phyloP scores from a whole-genome alignment of 2,329 filamentous ascomycete species.

The Knoxdaviesia capensis region DNA sequence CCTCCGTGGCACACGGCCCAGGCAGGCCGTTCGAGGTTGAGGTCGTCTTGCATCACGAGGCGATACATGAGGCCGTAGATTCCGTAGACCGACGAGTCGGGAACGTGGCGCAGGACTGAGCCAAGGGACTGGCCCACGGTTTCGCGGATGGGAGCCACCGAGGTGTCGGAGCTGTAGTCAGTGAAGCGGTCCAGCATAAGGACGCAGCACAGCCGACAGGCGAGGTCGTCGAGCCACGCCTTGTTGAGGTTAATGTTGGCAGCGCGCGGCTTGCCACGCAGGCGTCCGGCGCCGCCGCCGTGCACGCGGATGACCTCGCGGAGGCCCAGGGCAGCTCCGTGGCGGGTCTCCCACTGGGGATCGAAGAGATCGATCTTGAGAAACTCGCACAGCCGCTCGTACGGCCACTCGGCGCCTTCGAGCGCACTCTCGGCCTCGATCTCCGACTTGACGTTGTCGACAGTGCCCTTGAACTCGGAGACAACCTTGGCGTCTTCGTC shows the following conservation, averaged over 20 bases:
- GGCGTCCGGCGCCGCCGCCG: conserved; percentile 66
- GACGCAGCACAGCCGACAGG: conserved; percentile 86
- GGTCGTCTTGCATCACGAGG: conserved; percentile 79
- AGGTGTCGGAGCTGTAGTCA: conserved; percentile 94
- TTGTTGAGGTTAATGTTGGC: conserved; percentile 70
- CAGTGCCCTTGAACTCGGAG: conserved; percentile 80
- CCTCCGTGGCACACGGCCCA: conserved; percentile 97
- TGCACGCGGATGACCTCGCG: conserved; percentile 86
- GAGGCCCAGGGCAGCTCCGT: conserved; percentile 88
- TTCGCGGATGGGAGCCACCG: conserved; percentile 87
- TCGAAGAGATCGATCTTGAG: conserved; percentile 89
- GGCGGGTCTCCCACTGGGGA: conserved; percentile 80
- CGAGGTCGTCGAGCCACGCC: conserved; percentile 80
- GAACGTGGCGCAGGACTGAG: conserved; percentile 69
- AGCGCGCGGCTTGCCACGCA: conserved; percentile 43
- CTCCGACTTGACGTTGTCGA: conserved; percentile 66
- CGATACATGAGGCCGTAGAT: conserved; percentile 72
- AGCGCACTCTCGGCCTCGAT: conserved; percentile 60
- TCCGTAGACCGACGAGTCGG: conserved; percentile 56
- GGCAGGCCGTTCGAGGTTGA: conserved; percentile 50
- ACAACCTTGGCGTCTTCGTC: conserved; percentile 88
- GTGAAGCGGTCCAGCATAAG: conserved; percentile 96
- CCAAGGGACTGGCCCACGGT: conserved; percentile 88
- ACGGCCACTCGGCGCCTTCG: conserved; percentile 79
- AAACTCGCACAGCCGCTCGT: conserved; percentile 82